Percentiles rank a stretch among this genome's conserved stretches.
phyloP scores from a whole-genome alignment of 2,329 filamentous ascomycete species.

The Lachnellula arida region DNA sequence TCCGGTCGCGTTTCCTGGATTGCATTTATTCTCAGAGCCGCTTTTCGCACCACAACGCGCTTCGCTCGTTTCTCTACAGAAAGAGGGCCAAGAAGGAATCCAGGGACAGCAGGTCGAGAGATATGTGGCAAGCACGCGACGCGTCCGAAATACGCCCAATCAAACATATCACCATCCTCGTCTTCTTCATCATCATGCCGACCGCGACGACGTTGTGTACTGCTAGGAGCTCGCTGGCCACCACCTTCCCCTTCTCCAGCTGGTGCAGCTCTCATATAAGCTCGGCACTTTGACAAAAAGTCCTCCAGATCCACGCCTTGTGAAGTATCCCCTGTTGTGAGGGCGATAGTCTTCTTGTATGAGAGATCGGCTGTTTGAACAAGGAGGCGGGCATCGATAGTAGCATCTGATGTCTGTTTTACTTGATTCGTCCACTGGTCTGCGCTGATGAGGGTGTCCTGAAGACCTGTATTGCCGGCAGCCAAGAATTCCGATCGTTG shows the following conservation, averaged over 20 bases:
- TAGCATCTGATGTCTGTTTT: conserved; percentile 85
- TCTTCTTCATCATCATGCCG: conserved; percentile 55
- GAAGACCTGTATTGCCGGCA: conserved; percentile 59
- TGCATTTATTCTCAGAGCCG: conserved; percentile 60
- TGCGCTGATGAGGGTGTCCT: conserved; percentile 60
- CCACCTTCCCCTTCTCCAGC: conserved; percentile 50
- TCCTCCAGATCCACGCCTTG: conserved; percentile 85
- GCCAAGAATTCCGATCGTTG: conserved; percentile 68
- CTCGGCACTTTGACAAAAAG: conserved; percentile 84
- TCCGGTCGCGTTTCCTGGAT: conserved; percentile 70
- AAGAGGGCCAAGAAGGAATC: conserved; percentile 83
- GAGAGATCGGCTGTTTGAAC: conserved; percentile 76
- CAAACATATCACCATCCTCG: conserved; percentile 69
- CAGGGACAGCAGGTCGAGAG: conserved; percentile 68
- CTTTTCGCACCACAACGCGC: conserved; percentile 64
- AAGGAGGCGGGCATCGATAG: conserved; percentile 81
- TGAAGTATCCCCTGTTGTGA: conserved; percentile 67
- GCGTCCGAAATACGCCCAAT: conserved; percentile 81
- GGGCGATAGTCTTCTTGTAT: conserved; percentile 69
- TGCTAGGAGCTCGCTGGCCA: conserved; percentile 43
- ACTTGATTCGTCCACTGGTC: conserved; percentile 63
- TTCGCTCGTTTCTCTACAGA: conserved; percentile 83
- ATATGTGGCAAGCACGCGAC: conserved; percentile 71
- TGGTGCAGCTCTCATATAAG: conserved; percentile 70
- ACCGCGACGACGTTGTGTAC: conserved; percentile 36